These are phyloP conservation scores for Bretziella fagacearum DNA, from an alignment of 2,329 filamentous ascomycete species.

Conservation along the genomic window DNA sequence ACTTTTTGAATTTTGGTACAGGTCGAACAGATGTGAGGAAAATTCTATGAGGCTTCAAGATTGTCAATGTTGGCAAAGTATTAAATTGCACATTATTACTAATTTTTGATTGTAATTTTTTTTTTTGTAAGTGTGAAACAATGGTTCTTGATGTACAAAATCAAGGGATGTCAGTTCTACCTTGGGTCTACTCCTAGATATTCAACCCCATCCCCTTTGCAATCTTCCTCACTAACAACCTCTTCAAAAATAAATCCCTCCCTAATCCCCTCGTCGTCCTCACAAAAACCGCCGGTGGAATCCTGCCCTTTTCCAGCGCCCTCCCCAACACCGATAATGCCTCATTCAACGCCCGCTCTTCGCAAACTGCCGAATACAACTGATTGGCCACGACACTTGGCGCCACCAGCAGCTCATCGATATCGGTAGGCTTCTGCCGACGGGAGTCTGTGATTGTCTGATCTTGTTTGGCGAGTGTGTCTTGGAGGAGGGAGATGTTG, in stretches of 20 bases:
- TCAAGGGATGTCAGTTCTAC: too few relatives aligned
- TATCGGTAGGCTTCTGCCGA: constrained; percentile 50
- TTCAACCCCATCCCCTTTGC: constrained; percentile 54
- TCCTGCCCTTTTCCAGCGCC: constrained; percentile 55
- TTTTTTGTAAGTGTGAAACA: too few relatives aligned
- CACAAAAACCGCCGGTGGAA: constrained; percentile 57
- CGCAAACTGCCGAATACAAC: constrained; percentile 73
- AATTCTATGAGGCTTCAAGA: too few relatives aligned
- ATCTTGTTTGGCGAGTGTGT: constrained; percentile 64
- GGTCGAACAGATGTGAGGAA: too few relatives aligned
- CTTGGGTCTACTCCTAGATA: constrained; percentile 3
- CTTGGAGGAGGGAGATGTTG: constrained; percentile 64
- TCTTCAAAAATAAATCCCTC: constrained; percentile 69
- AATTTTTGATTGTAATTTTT: background rate
- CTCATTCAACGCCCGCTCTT: constrained; percentile 74
- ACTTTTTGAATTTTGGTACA: too few relatives aligned
- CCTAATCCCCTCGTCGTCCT: constrained; percentile 60
- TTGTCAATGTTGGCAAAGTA: too few relatives aligned
- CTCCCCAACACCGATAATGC: constrained; percentile 68
- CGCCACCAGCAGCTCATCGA: constrained; percentile 85
- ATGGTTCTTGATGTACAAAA: too few relatives aligned
- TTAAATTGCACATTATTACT: background rate
- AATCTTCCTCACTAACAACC: constrained; percentile 64
- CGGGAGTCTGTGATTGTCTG: constrained; percentile 57
- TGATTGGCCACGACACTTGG: constrained; percentile 88